Conservation (phyloP, 768 basidiomycete species). For the Tricholoma sp. region DNA sequence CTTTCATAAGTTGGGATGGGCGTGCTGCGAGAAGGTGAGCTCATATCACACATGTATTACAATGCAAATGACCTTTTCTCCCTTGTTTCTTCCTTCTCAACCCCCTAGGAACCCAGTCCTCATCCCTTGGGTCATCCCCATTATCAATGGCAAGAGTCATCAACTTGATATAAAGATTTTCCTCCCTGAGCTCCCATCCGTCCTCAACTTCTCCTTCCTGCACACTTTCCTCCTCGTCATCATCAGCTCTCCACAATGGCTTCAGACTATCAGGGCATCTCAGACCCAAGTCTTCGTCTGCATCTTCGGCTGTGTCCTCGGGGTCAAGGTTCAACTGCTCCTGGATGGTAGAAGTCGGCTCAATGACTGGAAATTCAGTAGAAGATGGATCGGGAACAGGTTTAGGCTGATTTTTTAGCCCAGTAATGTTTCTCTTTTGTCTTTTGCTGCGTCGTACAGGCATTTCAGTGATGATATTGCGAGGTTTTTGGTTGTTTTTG, state of each 20-base stretch:
- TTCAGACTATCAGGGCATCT: not conserved
- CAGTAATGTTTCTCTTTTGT: conserved; percentile 1
- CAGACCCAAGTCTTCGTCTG: not conserved
- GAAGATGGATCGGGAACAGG: not conserved
- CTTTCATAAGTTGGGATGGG: conserved; percentile 7
- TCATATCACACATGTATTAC: not conserved
- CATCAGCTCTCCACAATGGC: not conserved
- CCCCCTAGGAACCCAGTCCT: conserved; percentile 2
- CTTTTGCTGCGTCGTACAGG: not conserved
- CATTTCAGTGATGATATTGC: not conserved
- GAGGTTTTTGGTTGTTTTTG: not conserved
- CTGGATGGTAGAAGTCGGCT: not conserved
- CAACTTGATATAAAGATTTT: not conserved
- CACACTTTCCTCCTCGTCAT: not conserved
- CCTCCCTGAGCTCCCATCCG: not conserved
- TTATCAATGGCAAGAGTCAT: conserved; percentile 2
- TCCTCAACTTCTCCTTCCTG: not conserved
- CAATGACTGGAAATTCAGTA: not conserved
- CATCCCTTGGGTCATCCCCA: conserved; percentile 6
- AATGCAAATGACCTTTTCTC: not conserved
- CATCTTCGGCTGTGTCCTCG: not conserved
- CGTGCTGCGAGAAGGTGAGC: not conserved
- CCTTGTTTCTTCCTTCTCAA: conserved; percentile 1
- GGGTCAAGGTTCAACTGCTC: not conserved
- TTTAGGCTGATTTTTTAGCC: not conserved